Conservation (phyloP, 2,329 filamentous ascomycete genomes). For the Onygenales sp. region DNA sequence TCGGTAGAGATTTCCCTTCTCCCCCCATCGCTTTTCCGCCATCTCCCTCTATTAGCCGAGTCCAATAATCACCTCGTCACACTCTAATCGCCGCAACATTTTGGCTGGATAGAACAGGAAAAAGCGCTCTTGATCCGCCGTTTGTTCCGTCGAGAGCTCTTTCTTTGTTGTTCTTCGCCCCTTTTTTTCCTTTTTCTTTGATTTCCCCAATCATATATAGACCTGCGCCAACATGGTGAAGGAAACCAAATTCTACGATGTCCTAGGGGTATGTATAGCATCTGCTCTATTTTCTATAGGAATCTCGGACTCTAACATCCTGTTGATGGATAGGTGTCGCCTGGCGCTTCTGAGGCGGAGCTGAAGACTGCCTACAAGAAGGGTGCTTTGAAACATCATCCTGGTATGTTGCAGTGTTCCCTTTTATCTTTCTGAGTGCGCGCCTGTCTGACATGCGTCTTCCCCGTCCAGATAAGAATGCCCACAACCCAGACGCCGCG, state of each 20-base stretch:
- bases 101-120: no score
- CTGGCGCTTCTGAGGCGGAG: conserved; percentile 72
- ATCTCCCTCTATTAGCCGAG: no score
- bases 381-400: conserved; percentile 78
- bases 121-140: no score
- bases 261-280: conserved; percentile 35
- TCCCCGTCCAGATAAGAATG: conserved; percentile 71
- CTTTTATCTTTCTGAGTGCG: conserved; percentile 9
- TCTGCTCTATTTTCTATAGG: not conserved
- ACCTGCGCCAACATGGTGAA: conserved; percentile 37
- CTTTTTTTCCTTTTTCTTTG: conserved; percentile 11
- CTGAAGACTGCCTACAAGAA: conserved; percentile 95
- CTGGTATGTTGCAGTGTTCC: conserved; percentile 54
- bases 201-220: conserved; percentile 10
- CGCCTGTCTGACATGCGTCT: not conserved
- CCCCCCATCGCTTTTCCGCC: no score
- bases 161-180: conserved; percentile 5
- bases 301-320: not conserved
- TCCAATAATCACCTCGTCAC: no score
- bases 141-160: no score
- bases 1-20: no score
- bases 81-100: no score
- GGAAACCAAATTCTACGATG: conserved; percentile 41
- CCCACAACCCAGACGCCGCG: conserved; percentile 81
- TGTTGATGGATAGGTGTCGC: conserved; percentile 51